Conservation (phyloP, 306 rosid species). For the Cercis canadensis region DNA sequence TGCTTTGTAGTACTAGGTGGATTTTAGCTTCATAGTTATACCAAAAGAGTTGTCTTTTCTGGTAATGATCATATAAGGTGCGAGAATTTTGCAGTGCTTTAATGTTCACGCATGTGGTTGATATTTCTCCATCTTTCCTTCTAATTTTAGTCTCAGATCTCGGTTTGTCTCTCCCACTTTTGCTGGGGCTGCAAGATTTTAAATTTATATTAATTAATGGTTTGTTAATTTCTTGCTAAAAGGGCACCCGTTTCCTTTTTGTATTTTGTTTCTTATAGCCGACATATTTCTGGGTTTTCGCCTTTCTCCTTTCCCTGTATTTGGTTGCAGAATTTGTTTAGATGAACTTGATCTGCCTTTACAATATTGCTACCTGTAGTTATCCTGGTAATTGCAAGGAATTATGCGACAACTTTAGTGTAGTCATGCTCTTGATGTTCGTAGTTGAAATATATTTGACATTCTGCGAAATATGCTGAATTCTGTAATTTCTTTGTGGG, state of each 20-base stretch:
- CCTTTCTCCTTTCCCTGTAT: neutral
- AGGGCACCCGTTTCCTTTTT: neutral
- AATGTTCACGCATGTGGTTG: slow-evolving; percentile 34
- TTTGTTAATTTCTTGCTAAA: slow-evolving; percentile 27
- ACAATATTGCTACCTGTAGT: slow-evolving; percentile 5
- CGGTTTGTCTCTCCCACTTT: slow-evolving; percentile 41
- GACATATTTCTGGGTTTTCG: neutral
- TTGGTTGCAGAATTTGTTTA: slow-evolving; percentile 18
- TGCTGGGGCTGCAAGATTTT: slow-evolving; percentile 21
- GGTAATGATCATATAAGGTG: slow-evolving; percentile 32
- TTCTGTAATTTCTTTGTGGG: slow-evolving; percentile 16
- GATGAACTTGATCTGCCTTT: slow-evolving; percentile 50
- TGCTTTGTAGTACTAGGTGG: slow-evolving; percentile 13
- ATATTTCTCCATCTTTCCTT: slow-evolving; percentile 40
- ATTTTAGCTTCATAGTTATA: slow-evolving; percentile 41
- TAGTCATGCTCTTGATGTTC: slow-evolving; percentile 9
- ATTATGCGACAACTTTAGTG: slow-evolving; percentile 7
- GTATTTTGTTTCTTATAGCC: neutral
- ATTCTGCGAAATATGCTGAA: slow-evolving; percentile 37
- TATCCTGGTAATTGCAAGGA: neutral
- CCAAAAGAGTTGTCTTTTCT: slow-evolving; percentile 19
- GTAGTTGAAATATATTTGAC: slow-evolving; percentile 4
- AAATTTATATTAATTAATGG: neutral
- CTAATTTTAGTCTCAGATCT: slow-evolving; percentile 59
- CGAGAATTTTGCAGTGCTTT: slow-evolving; percentile 19